phyloP scores from a whole-genome alignment of 2,329 filamentous ascomycete genomes.

The Clonostachys rosea region DNA sequence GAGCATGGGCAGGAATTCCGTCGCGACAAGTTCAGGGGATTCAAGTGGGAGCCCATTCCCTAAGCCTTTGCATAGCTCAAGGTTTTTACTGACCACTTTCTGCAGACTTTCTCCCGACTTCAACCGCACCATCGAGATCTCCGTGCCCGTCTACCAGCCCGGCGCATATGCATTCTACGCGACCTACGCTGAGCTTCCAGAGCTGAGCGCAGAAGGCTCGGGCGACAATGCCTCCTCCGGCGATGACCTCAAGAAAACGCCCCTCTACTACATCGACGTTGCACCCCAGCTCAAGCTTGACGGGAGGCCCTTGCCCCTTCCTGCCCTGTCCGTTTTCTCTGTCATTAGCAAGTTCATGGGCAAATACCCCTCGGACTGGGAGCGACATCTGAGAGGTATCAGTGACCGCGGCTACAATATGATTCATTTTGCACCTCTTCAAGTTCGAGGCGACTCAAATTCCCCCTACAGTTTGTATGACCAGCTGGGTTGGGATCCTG shows the following conservation, averaged over 20 bases:
- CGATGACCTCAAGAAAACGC: constrained; percentile 57
- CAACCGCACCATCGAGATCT: constrained; percentile 85
- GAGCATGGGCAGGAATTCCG: constrained; percentile 70
- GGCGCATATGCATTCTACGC: constrained; percentile 94
- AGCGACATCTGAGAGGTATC: constrained; percentile 83
- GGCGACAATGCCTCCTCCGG: constrained; percentile 12
- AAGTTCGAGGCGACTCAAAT: constrained; percentile 83
- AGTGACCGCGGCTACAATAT: constrained; percentile 94
- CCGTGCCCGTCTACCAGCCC: constrained; percentile 75
- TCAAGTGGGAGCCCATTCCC: constrained; percentile 60
- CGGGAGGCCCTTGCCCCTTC: constrained; percentile 70
- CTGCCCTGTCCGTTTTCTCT: constrained; percentile 88
- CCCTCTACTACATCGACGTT: constrained; percentile 89
- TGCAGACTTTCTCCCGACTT: constrained; percentile 82
- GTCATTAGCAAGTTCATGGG: constrained; percentile 98
- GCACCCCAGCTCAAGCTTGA: constrained; percentile 75
- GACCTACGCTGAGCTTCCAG: constrained; percentile 82
- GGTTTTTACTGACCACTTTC: not conserved
- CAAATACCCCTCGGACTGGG: constrained; percentile 83
- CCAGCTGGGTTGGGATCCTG: constrained; percentile 80
- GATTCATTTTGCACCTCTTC: constrained; percentile 95
- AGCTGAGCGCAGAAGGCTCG: constrained; percentile 32
- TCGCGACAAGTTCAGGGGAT: constrained; percentile 77
- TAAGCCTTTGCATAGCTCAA: too few species aligned
- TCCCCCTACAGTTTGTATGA: constrained; percentile 97